Conservation (phyloP, 148 eudicot species). For the Fagopyrum tataricum region DNA sequence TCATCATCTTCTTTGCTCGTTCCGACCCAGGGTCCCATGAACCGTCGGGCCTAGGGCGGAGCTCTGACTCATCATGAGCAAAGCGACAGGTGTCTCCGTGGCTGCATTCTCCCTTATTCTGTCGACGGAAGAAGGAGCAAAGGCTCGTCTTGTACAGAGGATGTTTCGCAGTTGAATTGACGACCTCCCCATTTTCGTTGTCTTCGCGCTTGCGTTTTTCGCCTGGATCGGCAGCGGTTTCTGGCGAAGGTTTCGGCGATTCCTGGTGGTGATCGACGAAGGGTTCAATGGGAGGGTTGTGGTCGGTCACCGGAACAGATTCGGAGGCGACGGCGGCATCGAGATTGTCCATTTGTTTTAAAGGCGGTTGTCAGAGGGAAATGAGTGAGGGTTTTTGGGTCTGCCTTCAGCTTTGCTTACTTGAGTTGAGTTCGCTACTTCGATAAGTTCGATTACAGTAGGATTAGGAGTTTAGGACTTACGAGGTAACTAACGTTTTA, state of each 20-base stretch:
- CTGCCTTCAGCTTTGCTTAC: background rate
- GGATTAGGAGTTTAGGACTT: no score
- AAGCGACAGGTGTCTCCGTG: conserved; percentile 76
- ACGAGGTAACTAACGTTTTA: no score
- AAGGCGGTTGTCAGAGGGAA: background rate
- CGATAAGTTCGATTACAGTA: no score
- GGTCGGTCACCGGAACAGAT: background rate
- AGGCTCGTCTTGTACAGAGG: conserved; percentile 79
- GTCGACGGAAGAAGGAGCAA: conserved; percentile 71
- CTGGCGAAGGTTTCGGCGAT: conserved; percentile 14
- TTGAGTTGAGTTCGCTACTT: no score
- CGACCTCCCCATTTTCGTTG: conserved; percentile 15
- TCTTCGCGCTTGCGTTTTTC: conserved; percentile 60
- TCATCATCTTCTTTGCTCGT: conserved; percentile 54
- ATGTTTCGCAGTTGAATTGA: conserved; percentile 26
- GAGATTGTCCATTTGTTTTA: background rate
- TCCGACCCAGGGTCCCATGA: conserved; percentile 92
- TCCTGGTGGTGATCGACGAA: background rate
- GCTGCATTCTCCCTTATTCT: conserved; percentile 43
- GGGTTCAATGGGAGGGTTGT: background rate
- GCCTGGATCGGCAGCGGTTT: conserved; percentile 16
- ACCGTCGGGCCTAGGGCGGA: conserved; percentile 57
- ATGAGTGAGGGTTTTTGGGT: background rate
- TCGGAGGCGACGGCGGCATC: background rate
- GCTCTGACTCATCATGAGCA: conserved; percentile 81